These are phyloP conservation scores for Psidium friedrichsthalianum DNA, from an alignment of 345 rosid species.

Conservation along the genomic window DNA sequence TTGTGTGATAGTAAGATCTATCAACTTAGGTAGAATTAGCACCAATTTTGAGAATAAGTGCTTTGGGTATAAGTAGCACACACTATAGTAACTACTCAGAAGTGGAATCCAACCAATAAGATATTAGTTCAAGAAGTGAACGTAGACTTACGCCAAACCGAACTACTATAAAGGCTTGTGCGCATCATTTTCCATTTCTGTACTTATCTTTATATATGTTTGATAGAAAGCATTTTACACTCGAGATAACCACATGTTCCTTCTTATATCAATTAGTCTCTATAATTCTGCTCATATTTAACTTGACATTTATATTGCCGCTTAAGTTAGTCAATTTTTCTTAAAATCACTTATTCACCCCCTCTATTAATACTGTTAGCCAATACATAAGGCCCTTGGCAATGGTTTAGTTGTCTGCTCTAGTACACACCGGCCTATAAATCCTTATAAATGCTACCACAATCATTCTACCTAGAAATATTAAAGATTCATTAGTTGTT, in stretches of 20 bases:
- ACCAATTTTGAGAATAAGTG: neutral
- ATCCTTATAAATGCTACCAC: no score
- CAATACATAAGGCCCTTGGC: neutral
- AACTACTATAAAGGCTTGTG: neutral
- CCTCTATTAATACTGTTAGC: neutral
- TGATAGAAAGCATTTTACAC: neutral
- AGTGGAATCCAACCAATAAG: neutral
- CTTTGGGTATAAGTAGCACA: neutral
- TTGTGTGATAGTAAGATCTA: neutral
- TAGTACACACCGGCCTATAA: no score
- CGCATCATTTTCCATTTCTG: no score
- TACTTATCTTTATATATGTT: no score
- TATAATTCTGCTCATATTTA: no score
- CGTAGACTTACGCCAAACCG: neutral
- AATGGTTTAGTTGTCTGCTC: no score
- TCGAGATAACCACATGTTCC: neutral
- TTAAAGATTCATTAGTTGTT: no score
- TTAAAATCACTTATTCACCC: neutral
- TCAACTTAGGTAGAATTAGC: neutral
- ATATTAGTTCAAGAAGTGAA: neutral
- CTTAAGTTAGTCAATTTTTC: neutral
- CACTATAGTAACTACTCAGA: neutral
- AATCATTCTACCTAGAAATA: no score
- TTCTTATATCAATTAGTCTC: no score
- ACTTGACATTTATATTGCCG: no score